Conservation (phyloP, 306 rosid species). For the Castanopsis chinensis region DNA sequence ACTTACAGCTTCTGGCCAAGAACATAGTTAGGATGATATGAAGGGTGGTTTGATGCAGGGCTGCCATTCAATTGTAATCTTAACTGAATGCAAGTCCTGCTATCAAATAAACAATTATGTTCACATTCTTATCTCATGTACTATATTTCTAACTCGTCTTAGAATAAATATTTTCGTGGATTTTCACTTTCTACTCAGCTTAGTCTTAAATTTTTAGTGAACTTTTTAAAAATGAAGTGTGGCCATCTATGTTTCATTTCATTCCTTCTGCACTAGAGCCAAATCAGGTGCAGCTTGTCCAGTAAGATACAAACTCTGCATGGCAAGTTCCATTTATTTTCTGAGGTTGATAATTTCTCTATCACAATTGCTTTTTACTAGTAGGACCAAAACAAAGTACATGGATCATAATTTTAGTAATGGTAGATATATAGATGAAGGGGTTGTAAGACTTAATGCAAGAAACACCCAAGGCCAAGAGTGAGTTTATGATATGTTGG, state of each 20-base stretch:
- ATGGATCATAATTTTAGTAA: too few species aligned
- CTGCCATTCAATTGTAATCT: neutral
- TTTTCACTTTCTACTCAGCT: neutral
- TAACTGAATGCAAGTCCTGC: neutral
- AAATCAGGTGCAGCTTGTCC: neutral
- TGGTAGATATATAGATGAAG: too few species aligned
- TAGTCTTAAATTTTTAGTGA: neutral
- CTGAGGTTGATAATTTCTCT: neutral
- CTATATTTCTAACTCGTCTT: slow-evolving; percentile 5
- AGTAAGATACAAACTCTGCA: neutral
- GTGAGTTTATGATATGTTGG: too few species aligned
- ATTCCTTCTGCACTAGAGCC: neutral
- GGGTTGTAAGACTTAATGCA: too few species aligned
- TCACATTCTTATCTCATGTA: slow-evolving; percentile 11
- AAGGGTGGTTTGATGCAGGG: neutral
- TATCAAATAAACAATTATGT: neutral
- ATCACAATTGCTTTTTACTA: neutral
- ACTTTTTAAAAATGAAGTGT: neutral
- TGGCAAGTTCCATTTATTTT: neutral
- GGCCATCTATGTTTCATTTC: neutral
- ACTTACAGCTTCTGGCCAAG: slow-evolving; percentile 12
- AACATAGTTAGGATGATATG: neutral
- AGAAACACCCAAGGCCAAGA: too few species aligned
- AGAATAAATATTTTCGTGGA: neutral
- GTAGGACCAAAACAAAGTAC: too few species aligned